Evolutionary conservation across 2,329 filamentous ascomycete species (phyloP), one percentile per base, ranked within the genome.

Genomic region (Clonostachys byssicola): DNA sequence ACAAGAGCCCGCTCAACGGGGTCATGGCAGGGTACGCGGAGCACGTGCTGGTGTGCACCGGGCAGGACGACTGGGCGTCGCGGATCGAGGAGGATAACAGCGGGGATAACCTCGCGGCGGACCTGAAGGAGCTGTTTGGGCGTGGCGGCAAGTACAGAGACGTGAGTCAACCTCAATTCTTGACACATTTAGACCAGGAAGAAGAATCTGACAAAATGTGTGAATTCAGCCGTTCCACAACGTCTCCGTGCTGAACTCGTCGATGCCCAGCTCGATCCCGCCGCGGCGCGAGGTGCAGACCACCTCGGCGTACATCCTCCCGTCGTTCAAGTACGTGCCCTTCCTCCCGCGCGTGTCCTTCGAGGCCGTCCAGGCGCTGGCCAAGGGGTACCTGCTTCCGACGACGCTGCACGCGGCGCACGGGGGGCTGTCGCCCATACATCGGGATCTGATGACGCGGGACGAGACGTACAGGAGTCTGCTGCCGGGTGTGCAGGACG

Each of bases 21-120:
- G 86, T 87, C 6, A 92, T 96, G 68, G 75, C 86, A 3, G 73
- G 77, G 2, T 95, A 96, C 62, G 76, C 83, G 2, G 86, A 95
- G 65, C 91, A 96, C 56, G 79, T 96, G 5, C 67, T 97, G 10
- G 75, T 96, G 13, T 92, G 87, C 52, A 95, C 91, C 0, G 91
- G 89, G 5, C 81, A 83, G 51, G 70, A 77, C 33, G 88, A 95
- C 67, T 96, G 92, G 92, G 73, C 77, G 30, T 92, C 87, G 59
- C 80, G 81, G 48, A 95, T 96, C 52, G 91, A 95, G 62, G 85
- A 95, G 20, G 90, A 95, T 50, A 81, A 85, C 56, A 77, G 67
- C 58, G 80, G 72, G 14, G 77, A 83, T 54, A 85, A 85, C 54
- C 64, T 92, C 16, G 83, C 85, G 6, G 82, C 85, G 36, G 84